Evolutionary conservation across 129 eudicot species (phyloP), one percentile per base, ranked within the genome.

Genomic region (Tanacetum coccineum): DNA sequence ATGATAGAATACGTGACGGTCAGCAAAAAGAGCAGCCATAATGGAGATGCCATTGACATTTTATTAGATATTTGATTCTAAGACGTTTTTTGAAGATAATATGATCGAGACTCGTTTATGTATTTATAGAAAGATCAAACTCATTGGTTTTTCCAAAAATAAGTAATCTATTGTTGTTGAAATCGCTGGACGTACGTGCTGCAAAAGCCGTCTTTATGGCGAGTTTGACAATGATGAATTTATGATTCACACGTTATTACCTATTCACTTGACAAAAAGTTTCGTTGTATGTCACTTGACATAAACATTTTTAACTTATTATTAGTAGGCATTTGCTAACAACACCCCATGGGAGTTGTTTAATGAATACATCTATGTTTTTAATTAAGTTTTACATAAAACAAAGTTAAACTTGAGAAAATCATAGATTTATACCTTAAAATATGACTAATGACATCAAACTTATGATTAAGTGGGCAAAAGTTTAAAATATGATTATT

Each of bases 21-120:
- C 30, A 67, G 62, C 52, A 68, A 67, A 39, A 75, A 75, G 70
- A 75, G 22, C 45, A 59, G 62, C 67, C 74, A 36, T 59, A 67
- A 25, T 28, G 62, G 42, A 75, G 79, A 75, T 42, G 79, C 49
- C 79, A 75, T 20, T 1, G 30, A 26, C 40, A 36, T 36, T 36
- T 36, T 36, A 6, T 21, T 9, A 2, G 22, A 32, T 60, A 13
- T 25, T 36, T 6, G 28, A 22, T 57, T 22, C 59, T 18, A 59
- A 47, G 14, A 70, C 15, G 59, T 9, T 45, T 46, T 60, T 28
- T 32, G 19, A 14, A 25, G 21, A 52, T 49, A 21, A 11, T 36
- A 0, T 13, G 18, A 49, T n/a, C n/a, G n/a, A n/a, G 49, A 67
- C 14, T 57, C 1, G 74, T 48, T 39, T 14, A 40, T 66, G 26